Base-by-base conservation (phyloP, 2,329 filamentous ascomycete genomes). In the Aspergillus latus region DNA sequence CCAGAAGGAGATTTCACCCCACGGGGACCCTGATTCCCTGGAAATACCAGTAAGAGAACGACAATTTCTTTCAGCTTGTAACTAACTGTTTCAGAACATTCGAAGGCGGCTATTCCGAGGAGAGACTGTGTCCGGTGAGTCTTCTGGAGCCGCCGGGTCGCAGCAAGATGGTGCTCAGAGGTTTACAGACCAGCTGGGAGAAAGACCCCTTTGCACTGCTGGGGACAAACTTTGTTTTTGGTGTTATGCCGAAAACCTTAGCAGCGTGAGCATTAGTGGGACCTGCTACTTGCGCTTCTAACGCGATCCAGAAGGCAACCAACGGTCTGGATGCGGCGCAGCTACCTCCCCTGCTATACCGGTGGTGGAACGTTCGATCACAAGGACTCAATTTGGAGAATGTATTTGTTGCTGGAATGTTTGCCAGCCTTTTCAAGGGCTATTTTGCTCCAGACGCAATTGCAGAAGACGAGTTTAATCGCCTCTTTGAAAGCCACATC, bases 361-460 rank as follows among this genome's bases (percentile, higher is more conserved):
- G 74, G 10, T 75, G 68, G 60, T 71, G 62, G 1, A 72, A 73
- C 28, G 21, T 55, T 1, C 59, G 70, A 0, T 71, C 68, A 0
- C 65, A 66, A 43, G 74, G 74, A 0, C 52, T 70, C 1, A 76
- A 75, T 47, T 63, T 57, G 0, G 57, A 44, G 1, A 55, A 34
- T 1, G 11, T 58, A 0, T 65, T 72, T n/a, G 15, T 64, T 1
- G 70, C 71, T 3, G 70, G 66, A 0, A 34, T 68, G 0, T 75
- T 73, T 29, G 47, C 54, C 1, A 52, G 49, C 2, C 37, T 34
- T 16, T 50, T 46, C 0, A 51, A 58, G 1, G 32, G 50, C 3
- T 28, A 44, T 2, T 63, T 66, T 9, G 36, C 49, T 0, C 63
- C 64, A 0, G 45, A 61, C 2, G 43, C 67, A 3, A 32, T 65